Percentiles rank a stretch among this genome's conserved stretches.
Conservation (phyloP, 495 filamentous ascomycete genomes). For the Penicillium soppii region DNA sequence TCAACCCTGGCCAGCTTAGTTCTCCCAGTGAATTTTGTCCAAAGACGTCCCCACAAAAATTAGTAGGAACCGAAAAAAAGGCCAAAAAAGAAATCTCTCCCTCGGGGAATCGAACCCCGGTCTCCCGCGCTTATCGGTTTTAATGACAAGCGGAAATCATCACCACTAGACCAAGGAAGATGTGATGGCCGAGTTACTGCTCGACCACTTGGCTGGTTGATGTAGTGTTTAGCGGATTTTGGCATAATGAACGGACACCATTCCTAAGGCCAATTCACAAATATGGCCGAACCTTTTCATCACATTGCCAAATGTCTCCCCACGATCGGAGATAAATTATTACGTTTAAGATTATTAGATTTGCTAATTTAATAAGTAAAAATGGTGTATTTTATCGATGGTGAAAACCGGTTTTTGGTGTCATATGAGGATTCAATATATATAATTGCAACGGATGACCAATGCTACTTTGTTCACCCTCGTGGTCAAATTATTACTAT, state of each 20-base stretch:
- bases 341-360: too few relatives aligned
- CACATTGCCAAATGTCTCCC: too few relatives aligned
- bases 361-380: too few relatives aligned
- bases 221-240: neutral
- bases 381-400: too few relatives aligned
- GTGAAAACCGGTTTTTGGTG: too few relatives aligned
- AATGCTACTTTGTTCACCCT: too few relatives aligned
- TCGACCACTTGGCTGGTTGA: conserved; percentile 29
- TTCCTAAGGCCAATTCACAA: too few relatives aligned
- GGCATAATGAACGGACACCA: neutral
- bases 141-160: conserved; percentile 57
- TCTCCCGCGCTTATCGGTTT: conserved; percentile 46
- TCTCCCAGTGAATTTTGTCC: neutral
- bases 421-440: too few relatives aligned
- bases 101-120: conserved; percentile 56
- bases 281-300: too few relatives aligned
- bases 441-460: too few relatives aligned
- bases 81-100: conserved; percentile 35
- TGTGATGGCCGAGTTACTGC: conserved; percentile 25
- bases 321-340: too few relatives aligned
- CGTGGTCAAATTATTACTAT: too few relatives aligned
- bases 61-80: neutral
- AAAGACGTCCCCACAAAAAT: neutral
- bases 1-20: neutral
- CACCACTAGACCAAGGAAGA: conserved; percentile 50